These are phyloP conservation scores for Albatrellus ellisii DNA, from an alignment of 768 basidiomycete species.

Conservation along the genomic window DNA sequence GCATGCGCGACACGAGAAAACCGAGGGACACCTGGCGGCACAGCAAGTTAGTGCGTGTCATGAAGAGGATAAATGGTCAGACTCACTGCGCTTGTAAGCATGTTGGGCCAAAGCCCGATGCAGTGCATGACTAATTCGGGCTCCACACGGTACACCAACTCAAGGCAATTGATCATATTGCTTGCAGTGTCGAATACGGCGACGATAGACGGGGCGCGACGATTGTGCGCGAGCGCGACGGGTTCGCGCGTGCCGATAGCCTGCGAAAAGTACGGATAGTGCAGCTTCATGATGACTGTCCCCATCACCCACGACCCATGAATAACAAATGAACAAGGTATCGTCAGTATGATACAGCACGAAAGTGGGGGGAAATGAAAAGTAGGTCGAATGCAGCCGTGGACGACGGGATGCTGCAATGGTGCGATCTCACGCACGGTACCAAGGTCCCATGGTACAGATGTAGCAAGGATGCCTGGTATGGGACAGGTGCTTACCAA, in stretches of 20 bases:
- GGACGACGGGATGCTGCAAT: not conserved
- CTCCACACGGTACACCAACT: not conserved
- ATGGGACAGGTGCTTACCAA: no score
- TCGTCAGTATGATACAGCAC: not conserved
- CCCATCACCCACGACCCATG: not conserved
- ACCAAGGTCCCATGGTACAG: no score
- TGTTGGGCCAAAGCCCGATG: not conserved
- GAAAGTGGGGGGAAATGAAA: not conserved
- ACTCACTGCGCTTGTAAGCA: not conserved
- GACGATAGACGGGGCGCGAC: not conserved
- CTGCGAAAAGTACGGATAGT: not conserved
- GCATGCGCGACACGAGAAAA: not conserved
- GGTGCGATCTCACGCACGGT: not conserved
- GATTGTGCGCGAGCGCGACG: not conserved
- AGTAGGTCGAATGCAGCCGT: not conserved
- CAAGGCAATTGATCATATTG: not conserved
- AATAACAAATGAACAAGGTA: not conserved
- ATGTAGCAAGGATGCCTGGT: no score
- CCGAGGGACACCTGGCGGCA: not conserved
- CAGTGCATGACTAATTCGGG: not conserved
- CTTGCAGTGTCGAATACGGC: not conserved
- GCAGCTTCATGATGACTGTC: constrained; percentile 1
- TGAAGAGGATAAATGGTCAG: not conserved
- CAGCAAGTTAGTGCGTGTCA: not conserved
- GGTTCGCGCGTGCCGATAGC: not conserved